Base-by-base conservation (phyloP, 306 rosid genomes). In the Quercus aquifolioides region DNA sequence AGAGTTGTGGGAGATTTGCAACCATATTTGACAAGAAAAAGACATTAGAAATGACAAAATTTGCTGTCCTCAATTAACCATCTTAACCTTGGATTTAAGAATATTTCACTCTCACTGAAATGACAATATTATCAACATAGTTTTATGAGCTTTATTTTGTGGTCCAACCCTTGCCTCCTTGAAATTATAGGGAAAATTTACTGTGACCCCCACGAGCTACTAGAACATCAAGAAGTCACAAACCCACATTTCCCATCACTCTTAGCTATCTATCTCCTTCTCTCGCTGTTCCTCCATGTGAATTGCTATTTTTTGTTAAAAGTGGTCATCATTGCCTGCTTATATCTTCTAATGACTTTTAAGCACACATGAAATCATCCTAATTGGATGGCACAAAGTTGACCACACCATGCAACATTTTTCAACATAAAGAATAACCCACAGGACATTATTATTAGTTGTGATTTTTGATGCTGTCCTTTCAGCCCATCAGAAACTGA, bases 291-390 rank as follows among this genome's bases (percentile, higher is more conserved):
- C 46, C 46, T 41, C 46, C 88, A 81, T 82, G 88, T 86, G 90
- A n/a, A 84, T 38, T 62, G 69, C n/a, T 38, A 79, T 78, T 86
- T 20, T 86, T 81, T 20, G 58, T 80, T 65, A 62, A 86, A 87
- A 85, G 92, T 70, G 87, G 64, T 67, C 51, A 77, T 88, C 90
- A 73, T 73, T 59, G 76, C 76, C 57, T 78, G 79, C 79, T 85
- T 81, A 83, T 83, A 73, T 55, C 71, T 38, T 68, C 75, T 54
- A 58, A 70, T 57, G 85, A 80, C 85, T 41, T 71, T 71, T 23
- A 67, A 59, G 75, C 76, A 77, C 69, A 25, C 33, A 78, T 14
- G 41, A 58, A 76, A 38, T 62, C 49, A 63, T 70, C 33, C 82
- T 72, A 76, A 77, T 77, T 76, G 80, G 79, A 67, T 75, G 71